Percentiles rank a stretch among this genome's conserved stretches.
phyloP scores from a whole-genome alignment of 345 rosid genomes.

The Sonneratia alba region DNA sequence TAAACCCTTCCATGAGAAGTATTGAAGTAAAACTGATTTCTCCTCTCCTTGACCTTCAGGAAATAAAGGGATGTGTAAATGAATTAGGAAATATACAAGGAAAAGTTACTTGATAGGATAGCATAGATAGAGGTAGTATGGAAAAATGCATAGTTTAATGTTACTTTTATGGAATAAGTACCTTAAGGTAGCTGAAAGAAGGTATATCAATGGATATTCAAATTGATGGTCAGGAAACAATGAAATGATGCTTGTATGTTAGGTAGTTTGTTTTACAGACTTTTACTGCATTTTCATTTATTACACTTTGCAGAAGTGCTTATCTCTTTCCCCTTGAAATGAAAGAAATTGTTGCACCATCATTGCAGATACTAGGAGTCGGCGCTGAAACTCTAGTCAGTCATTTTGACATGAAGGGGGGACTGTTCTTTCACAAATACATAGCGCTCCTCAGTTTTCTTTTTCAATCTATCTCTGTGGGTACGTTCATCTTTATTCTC shows the following conservation, averaged over 20 bases:
- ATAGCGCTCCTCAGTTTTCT: slow-evolving; percentile 74
- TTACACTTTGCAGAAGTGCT: background rate
- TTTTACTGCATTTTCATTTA: background rate
- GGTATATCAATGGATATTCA: background rate
- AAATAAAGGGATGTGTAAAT: too few relatives aligned
- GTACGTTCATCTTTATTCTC: slow-evolving; percentile 27
- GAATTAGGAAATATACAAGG: too few relatives aligned
- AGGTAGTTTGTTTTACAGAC: background rate
- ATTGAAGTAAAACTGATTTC: too few relatives aligned
- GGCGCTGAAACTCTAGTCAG: slow-evolving; percentile 73
- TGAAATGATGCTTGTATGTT: background rate
- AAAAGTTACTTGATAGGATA: too few relatives aligned
- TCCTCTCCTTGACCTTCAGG: too few relatives aligned
- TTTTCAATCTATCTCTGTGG: slow-evolving; percentile 71
- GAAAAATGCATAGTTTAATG: background rate
- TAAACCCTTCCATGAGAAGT: too few relatives aligned
- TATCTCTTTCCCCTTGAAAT: background rate
- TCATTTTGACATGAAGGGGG: slow-evolving; percentile 67
- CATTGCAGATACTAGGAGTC: slow-evolving; percentile 67
- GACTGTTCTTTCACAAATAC: slow-evolving; percentile 54
- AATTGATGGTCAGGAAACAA: background rate
- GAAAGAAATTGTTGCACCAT: slow-evolving; percentile 6
- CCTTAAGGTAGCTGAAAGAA: background rate
- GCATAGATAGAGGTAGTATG: background rate
- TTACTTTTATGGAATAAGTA: background rate